A percentile compares a stretch with the other conserved stretches of the same genome.
Evolutionary conservation across 108 stramenopile genomes (phyloP).

Genomic region (Nitzschia palea): DNA sequence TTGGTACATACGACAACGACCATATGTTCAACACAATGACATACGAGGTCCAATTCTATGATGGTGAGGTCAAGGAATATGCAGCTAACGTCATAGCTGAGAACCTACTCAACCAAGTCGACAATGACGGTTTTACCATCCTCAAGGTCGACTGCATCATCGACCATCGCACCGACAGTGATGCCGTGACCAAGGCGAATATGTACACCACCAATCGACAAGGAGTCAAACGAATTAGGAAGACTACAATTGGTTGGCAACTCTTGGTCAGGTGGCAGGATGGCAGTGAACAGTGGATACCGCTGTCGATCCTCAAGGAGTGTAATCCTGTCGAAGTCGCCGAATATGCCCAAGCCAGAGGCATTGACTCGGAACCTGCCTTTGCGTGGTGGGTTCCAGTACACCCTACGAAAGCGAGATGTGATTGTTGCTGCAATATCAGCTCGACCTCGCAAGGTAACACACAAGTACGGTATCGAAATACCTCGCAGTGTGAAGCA

Average conservation of each 20-base stretch:
- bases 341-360: constrained; percentile 42
- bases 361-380: constrained; percentile 38
- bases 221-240: constrained; percentile 7
- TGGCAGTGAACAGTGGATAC: constrained; percentile 29
- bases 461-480: constrained; percentile 54
- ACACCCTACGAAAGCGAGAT: constrained; percentile 24
- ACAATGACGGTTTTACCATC: constrained; percentile 29
- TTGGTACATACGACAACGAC: constrained; percentile 35
- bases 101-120: constrained; percentile 37
- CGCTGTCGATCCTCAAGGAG: constrained; percentile 47
- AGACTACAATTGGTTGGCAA: constrained; percentile 56
- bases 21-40: constrained; percentile 37
- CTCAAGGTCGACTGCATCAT: constrained; percentile 12
- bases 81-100: constrained; percentile 60
- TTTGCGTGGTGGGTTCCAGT: constrained; percentile 58
- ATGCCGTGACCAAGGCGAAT: neutral
- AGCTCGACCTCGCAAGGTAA: constrained; percentile 2
- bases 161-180: constrained; percentile 16
- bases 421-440: constrained; percentile 17
- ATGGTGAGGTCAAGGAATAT: constrained; percentile 46
- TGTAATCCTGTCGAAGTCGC: constrained; percentile 53
- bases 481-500: constrained; percentile 42
- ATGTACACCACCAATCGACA: neutral
- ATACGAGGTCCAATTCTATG: constrained; percentile 46
- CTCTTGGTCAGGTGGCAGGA: constrained; percentile 46